Evolutionary conservation across 352 stramenopile genomes (phyloP), one percentile per base, ranked within the genome.

Genomic region (Chrysophaeum taylorii): DNA sequence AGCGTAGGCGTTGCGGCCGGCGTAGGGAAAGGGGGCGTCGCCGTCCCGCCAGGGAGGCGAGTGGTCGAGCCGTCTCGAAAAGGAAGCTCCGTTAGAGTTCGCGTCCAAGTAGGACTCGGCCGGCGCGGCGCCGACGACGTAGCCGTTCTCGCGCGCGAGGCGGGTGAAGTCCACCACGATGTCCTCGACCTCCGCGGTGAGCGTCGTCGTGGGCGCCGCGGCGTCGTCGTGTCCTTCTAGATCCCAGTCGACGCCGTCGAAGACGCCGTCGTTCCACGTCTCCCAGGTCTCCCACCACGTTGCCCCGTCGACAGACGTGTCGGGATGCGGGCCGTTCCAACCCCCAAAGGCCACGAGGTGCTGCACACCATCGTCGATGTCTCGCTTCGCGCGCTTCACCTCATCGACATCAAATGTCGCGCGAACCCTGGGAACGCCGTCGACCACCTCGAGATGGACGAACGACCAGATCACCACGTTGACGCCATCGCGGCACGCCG

Each of bases 211-310:
- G 2, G 71, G 69, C 43, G 73, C 71, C 1, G 42, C 45, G 0
- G 79, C n/a, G 53, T 82, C 69, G 68, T 87, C 82, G 57, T 85
- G 57, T 37, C 82, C 82, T 73, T 86, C 82, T 39, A 86, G 80
- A 73, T 86, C 80, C 78, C 79, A 84, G 73, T 87, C 82, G 16
- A 86, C 74, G 15, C 82, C 82, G 76, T 87, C 75, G 70, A 86
- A 87, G 14, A 82, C 37, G 64, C 66, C 21, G 14, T 7, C 61
- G 61, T 82, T 82, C 64, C 79, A 84, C 38, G 69, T 36, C 27
- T 77, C 62, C 53, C 79, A 87, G 7, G 73, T 60, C 7, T 81
- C 64, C 57, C 61, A 85, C 74, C 75, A 85, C 41, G 78, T 48
- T 33, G 75, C 52, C 45, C 76, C 79, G 33, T 48, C 64, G 0